Percentiles rank a stretch among this genome's conserved stretches.
phyloP scores from a whole-genome alignment of 345 rosid species.

The Adansonia digitata region DNA sequence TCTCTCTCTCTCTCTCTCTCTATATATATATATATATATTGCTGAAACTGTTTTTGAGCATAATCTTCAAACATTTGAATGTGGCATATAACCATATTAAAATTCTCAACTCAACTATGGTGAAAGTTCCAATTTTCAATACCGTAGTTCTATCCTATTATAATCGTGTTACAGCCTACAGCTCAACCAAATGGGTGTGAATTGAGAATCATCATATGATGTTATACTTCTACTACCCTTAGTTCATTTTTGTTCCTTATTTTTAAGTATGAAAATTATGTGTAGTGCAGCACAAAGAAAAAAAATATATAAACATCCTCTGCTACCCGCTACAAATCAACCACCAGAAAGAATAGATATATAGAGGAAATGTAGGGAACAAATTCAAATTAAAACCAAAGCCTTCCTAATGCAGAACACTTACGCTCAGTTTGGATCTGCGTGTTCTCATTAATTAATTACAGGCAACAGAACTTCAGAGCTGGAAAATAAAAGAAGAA shows the following conservation, averaged over 20 bases:
- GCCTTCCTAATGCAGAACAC: no score
- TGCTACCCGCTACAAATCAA: no score
- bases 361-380: no score
- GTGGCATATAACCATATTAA: no score
- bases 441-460: slow-evolving; percentile 1
- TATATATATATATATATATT: no score
- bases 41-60: background rate
- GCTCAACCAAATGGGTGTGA: background rate
- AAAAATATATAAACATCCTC: background rate
- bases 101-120: background rate
- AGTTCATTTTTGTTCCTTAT: no score
- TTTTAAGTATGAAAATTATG: no score
- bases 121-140: background rate
- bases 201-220: no score
- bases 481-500: slow-evolving; percentile 51
- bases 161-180: no score
- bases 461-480: slow-evolving; percentile 54
- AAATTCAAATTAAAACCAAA: no score
- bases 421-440: background rate
- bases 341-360: background rate
- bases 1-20: no score
- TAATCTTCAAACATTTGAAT: background rate
- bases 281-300: background rate
- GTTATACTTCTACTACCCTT: no score
- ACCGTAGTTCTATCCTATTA: background rate